Evolutionary conservation across 805 yeast species (phyloP), one percentile per base, ranked within the genome.

Genomic region (Sugiyamaella valdiviana): DNA sequence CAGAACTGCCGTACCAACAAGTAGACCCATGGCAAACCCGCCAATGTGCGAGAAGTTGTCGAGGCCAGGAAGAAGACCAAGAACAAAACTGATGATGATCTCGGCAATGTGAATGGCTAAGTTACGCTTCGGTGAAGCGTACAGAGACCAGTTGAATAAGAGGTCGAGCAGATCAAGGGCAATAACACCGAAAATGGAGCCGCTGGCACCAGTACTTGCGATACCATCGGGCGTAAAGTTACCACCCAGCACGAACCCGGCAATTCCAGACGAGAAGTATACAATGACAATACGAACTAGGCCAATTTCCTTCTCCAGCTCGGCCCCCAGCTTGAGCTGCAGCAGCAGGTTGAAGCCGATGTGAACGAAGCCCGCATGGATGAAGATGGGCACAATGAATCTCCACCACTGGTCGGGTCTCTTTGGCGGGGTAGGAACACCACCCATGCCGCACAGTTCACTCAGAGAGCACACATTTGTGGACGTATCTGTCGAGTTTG

Each of bases 31-130:
- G 20, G 79, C 75, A 64, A 83, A 81, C 5, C 90, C 90, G 9
- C 90, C 90, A 55, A 83, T 76, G 62, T 83, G 89, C 39, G 84
- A 74, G 58, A 83, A 83, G 60, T 83, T 83, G 62, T 83, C 90
- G 46, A 83, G 60, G 0, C 90, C 90, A 0, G 90, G 90, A 14
- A 83, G 64, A 16, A 83, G 66, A 0, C 90, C 90, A 16, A 83
- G 64, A 5, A 75, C 83, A 41, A 83, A 71, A 36, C 81, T 72
- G 3, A 82, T 69, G 10, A 82, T 57, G 35, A 83, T 72, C 59
- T 83, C 88, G 7, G 67, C 64, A n/a, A 80, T 51, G 65, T 79
- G 73, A 12, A 75, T 68, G 19, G 62, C 42, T 10, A 83, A 64
- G 29, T 74, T 68, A 5, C 73, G 58, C 32, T 66, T 68, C 52